Evolutionary conservation across 129 eudicot species (phyloP), one percentile per base, ranked within the genome.

Genomic region (Centella asiatica): DNA sequence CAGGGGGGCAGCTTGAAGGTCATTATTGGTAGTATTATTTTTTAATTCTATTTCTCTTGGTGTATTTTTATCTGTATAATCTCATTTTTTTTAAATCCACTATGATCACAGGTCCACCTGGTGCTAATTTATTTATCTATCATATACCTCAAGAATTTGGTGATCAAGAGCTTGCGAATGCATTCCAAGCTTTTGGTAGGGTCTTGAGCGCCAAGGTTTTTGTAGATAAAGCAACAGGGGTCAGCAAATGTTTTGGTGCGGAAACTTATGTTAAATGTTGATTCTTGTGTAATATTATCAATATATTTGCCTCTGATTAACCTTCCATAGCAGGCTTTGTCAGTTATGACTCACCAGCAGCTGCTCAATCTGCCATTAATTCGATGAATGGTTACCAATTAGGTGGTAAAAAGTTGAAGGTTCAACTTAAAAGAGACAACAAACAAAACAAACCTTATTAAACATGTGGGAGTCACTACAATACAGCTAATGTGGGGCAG

Each of bases 81-180:
- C 42, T 15, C 10, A 58, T 33, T 33, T 13, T 33, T 33, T 8
- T 8, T 19, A 19, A 74, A 44, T 76, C 13, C 45, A n/a, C 44
- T 46, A 22, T 69, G 26, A 51, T 65, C 61, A 67, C 80, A 92
- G 96, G 98, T 73, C 98, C 98, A 62, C 82, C 90, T 52, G 98
- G 95, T 50, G 95, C 98, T 59, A 92, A 87, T 77, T 69, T 92
- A 57, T 92, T 92, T 67, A 92, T 87, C 57, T 92, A 92, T 76
- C 95, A 87, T 65, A 92, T 87, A 72, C 98, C 98, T 64, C 98
- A 84, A 84, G 98, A 92, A 67, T 92, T 71, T 67, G 94, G 90
- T 36, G 98, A 92, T 66, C 90, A 84, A 33, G 95, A 87, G 50
- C 95, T 92, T 64, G 95, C 98, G 36, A 72, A 72, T 66, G 89